Evolutionary conservation across 139 green algal genomes (phyloP).

Genomic region (Raphidocelis subcapitata): DNA sequence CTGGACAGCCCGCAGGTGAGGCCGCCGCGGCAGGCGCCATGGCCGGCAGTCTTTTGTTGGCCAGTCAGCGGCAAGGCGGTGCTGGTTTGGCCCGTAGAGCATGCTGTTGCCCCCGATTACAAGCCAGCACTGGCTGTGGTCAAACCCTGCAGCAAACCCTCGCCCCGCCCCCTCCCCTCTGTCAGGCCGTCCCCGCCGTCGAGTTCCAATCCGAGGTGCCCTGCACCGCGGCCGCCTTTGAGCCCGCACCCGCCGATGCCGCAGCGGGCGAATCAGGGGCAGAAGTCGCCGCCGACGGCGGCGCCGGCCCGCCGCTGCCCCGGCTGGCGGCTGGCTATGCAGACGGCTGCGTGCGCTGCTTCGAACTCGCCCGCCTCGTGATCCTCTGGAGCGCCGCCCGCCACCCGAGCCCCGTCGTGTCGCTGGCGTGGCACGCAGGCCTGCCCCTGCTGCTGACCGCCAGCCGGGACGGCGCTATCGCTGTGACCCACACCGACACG

Average conservation of each 20-base stretch:
- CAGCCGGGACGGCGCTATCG: constrained; percentile 19
- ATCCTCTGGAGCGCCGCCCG: constrained; percentile 25
- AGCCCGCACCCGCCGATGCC: background rate
- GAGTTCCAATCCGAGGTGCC: constrained; percentile 21
- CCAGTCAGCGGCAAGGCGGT: background rate
- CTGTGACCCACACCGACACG: constrained; percentile 13
- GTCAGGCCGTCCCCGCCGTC: constrained; percentile 13
- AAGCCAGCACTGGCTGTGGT: background rate
- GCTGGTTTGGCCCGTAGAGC: background rate
- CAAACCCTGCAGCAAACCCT: background rate
- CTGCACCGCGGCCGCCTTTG: constrained; percentile 19
- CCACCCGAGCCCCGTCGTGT: background rate
- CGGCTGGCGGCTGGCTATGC: constrained; percentile 1
- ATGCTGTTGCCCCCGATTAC: background rate
- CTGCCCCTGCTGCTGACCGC: constrained; percentile 20
- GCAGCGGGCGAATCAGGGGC: background rate
- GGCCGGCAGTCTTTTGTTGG: background rate
- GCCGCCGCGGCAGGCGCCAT: background rate
- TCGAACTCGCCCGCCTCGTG: constrained; percentile 11
- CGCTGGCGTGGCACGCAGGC: background rate
- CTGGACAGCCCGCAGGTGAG: background rate
- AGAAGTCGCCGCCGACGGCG: too few species aligned
- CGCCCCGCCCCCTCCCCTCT: background rate
- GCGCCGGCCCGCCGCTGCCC: background rate
- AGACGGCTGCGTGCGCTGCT: constrained; percentile 15